These are phyloP conservation scores for Lavandula angustifolia DNA, from an alignment of 257 asterid species.

Conservation along the genomic window DNA sequence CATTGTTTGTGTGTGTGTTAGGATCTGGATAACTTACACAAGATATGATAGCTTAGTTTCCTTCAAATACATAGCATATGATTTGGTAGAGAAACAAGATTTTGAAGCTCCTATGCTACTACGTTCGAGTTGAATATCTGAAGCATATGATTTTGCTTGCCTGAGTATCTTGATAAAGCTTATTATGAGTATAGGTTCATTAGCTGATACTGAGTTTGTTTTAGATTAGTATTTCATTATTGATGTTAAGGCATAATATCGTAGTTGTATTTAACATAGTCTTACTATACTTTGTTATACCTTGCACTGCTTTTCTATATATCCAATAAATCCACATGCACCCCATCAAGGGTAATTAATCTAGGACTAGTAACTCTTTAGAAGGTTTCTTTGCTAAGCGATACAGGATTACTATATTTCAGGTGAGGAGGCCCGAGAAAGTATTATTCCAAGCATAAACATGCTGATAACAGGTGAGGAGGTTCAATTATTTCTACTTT, in stretches of 20 bases:
- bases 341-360: no score
- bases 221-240: no score
- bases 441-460: constrained; percentile 37
- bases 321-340: no score
- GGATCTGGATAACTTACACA: not conserved
- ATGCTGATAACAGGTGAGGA: not conserved
- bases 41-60: not conserved
- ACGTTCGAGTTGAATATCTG: not conserved
- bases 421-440: constrained; percentile 69
- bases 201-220: not conserved
- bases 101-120: not conserved
- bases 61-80: not conserved
- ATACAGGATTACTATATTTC: constrained; percentile 26
- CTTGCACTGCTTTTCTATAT: no score
- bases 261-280: no score
- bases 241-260: no score
- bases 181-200: not conserved
- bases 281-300: no score
- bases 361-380: not conserved
- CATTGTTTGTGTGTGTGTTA: not conserved
- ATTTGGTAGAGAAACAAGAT: not conserved
- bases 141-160: constrained; percentile 11
- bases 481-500: not conserved
- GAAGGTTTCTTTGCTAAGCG: not conserved
- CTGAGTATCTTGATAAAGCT: not conserved